Evolutionary conservation across 1,284 basidiomycete genomes (phyloP), one percentile per base, ranked within the genome.

Genomic region (Salmacisia buchloeana): DNA sequence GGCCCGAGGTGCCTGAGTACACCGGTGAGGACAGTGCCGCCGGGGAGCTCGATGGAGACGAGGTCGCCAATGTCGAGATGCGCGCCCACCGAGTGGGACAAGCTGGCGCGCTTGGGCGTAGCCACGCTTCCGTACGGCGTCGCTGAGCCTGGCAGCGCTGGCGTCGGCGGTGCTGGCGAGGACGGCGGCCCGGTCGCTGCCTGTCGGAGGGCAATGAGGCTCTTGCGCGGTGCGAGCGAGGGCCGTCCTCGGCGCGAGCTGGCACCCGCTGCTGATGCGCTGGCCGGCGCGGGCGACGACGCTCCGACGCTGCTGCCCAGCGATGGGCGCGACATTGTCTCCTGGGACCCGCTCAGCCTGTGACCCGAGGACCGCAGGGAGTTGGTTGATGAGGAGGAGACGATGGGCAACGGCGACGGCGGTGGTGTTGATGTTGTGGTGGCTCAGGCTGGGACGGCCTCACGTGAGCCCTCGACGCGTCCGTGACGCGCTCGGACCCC

Each of bases 1-100:
- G 72, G 66, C 2, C 77, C 77, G 43, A 78, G 67, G 59, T 75
- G 72, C 49, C 77, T 71, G 38, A 79, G 68, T 1, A 77, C 73
- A 45, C 77, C 77, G 15, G 67, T 66, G 18, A 76, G 63, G 31
- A 69, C 69, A 34, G 66, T 69, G 9, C 66, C 71, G 25, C 49
- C 49, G 10, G 49, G 25, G 4, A 33, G 3, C 31, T 73, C 73
- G 62, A 75, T 67, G 21, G 63, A 62, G 6, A 76, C 75, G 7
- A 68, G 10, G 58, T 77, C 75, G 21, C 74, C 75, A 29, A 76
- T 73, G 36, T 76, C 75, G 52, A 72, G 67, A 18, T 25, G 12
- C 15, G 23, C 29, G 18, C 29, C 2, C 3, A 13, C 9, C 12
- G 49, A 9, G 13, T 27, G 29, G 31, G 49, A 9, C 12, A 54